Evolutionary conservation across 2,329 filamentous ascomycete species (phyloP), one percentile per base, ranked within the genome.

Genomic region (Penicillium hesseltinei): DNA sequence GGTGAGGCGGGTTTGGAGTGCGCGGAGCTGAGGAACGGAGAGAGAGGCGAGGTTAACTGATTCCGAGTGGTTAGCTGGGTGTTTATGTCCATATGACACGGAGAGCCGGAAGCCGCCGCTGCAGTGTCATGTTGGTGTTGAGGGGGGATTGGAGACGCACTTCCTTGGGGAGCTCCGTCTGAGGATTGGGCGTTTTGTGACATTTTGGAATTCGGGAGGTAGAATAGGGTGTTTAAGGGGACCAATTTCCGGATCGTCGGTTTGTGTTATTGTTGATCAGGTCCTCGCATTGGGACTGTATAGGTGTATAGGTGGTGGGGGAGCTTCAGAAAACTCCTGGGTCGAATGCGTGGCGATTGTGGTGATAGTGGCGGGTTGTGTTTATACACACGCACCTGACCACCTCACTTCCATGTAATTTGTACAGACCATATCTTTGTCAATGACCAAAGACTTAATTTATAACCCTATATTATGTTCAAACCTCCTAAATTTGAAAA

Each of bases 1-100:
- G 75, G 96, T 93, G 65, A 99, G 88, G 75, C 97, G 93, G 75
- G 94, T 92, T 82, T 99, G 97, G 66, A 99, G 88, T 68, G 91
- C 87, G 66, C 86, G 88, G 65, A 99, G 89, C 78, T 97, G 93
- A 65, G 91, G 90, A 27, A 88, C 82, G 67, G 88, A 89, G 69
- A 99, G 88, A 60, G 84, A 86, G 68, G 88, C 86, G 69, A 99
- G 81, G 71, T 90, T 86, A 66, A 90, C 82, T 67, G 13, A 8
- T 21, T 46, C 21, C 17, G 11, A 23, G 19, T 48, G 31, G 27
- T 51, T 58, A 54, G 50, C 48, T 42, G 58, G 6, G 40, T 19
- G 29, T 36, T 21, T 13, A 21, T 45, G 31, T n/a, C n/a, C 17
- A 52, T 46, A 25, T 5, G 21, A 27, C 17, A 36, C 17, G 6